A percentile compares a stretch with the other conserved stretches of the same genome.
phyloP scores from a whole-genome alignment of 2,329 filamentous ascomycete genomes.

The Diaporthe eres region DNA sequence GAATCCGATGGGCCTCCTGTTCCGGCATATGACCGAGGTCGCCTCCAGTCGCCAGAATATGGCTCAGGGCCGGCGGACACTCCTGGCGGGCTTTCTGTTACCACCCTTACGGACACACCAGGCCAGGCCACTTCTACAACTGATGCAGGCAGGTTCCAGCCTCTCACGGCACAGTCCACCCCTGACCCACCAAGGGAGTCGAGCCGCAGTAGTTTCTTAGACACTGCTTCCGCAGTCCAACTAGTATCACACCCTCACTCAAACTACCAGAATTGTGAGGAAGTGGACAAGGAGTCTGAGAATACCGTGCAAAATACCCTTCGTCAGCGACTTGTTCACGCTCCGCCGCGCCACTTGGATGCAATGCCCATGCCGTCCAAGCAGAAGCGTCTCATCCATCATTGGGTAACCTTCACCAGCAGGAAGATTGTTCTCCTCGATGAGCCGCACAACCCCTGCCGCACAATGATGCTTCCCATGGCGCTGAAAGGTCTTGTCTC shows the following conservation, averaged over 20 bases:
- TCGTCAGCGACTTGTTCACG: neutral
- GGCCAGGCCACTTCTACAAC: neutral
- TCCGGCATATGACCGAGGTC: neutral
- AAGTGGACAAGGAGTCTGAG: neutral
- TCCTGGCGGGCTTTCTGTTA: neutral
- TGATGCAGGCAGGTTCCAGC: too few species aligned
- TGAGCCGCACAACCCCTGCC: conserved; percentile 47
- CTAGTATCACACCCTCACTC: neutral
- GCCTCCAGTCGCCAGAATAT: neutral
- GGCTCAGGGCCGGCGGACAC: neutral
- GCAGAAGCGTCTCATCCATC: conserved; percentile 47
- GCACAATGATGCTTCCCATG: conserved; percentile 48
- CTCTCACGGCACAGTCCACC: neutral
- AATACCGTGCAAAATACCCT: conserved; percentile 35
- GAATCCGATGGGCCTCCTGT: neutral
- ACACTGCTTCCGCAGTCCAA: neutral
- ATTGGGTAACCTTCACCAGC: conserved; percentile 48
- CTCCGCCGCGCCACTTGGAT: conserved; percentile 43
- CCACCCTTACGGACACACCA: neutral
- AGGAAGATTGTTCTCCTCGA: conserved; percentile 46
- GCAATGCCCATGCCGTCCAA: conserved; percentile 35
- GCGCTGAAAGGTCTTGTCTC: conserved; percentile 45
- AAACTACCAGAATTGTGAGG: neutral
- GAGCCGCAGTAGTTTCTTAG: neutral
- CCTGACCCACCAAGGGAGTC: neutral